Evolutionary conservation across 345 rosid genomes (phyloP).

Genomic region (Geranium rotundifolium): DNA sequence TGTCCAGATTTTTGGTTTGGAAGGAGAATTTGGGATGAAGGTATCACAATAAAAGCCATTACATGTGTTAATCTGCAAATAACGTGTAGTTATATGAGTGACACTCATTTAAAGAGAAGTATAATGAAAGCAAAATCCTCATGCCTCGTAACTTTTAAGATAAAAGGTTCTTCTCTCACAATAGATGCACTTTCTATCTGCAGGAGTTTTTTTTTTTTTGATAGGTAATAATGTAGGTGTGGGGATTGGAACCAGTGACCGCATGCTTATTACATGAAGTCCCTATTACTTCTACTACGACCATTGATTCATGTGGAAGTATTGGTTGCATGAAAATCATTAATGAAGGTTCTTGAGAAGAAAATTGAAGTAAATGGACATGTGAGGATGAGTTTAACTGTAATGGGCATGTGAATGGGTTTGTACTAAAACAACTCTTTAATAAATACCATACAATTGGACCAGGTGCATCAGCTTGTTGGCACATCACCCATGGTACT

Average conservation of each 20-base stretch:
- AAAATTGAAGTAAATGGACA: not conserved
- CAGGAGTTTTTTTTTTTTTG: not conserved
- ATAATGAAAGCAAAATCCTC: not conserved
- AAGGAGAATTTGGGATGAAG: constrained; percentile 44
- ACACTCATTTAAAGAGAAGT: not conserved
- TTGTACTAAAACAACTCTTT: not conserved
- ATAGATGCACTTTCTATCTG: not conserved
- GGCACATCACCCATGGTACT: constrained; percentile 71
- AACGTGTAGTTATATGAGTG: not conserved
- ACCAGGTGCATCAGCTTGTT: constrained; percentile 50
- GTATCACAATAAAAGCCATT: constrained; percentile 57
- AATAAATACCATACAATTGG: constrained; percentile 29
- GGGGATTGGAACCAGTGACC: too few relatives aligned
- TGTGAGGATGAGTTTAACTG: not conserved
- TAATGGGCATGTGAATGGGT: not conserved
- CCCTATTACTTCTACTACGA: too few relatives aligned
- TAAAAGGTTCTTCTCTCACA: not conserved
- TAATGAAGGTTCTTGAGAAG: not conserved
- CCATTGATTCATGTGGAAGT: not conserved
- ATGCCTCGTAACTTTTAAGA: not conserved
- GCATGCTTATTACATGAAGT: too few relatives aligned
- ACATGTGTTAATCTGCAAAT: constrained; percentile 54
- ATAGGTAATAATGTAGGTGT: too few relatives aligned
- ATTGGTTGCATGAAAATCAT: not conserved
- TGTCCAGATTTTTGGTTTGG: constrained; percentile 59